phyloP scores from a whole-genome alignment of 345 rosid species.

The Eucalyptus erythrocorys region DNA sequence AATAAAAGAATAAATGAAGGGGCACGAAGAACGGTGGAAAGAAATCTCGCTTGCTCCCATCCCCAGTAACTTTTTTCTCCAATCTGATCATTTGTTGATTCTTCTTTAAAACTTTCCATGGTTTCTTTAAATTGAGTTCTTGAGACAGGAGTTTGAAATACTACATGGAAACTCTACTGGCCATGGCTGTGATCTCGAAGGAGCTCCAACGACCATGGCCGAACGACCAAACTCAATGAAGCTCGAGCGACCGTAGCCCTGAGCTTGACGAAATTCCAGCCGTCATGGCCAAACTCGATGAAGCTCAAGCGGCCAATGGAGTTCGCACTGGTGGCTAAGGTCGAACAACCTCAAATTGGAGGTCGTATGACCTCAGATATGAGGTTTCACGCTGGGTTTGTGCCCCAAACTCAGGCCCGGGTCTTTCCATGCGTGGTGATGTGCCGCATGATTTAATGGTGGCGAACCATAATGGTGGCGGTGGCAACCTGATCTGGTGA shows the following conservation, averaged over 20 bases:
- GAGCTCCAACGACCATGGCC: background rate
- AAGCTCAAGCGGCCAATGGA: background rate
- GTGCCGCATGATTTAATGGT: background rate
- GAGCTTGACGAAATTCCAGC: background rate
- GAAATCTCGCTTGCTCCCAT: slow-evolving; percentile 42
- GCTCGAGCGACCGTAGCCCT: background rate
- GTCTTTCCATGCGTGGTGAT: background rate
- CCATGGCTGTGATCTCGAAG: background rate
- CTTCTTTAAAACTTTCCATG: background rate
- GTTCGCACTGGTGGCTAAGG: background rate
- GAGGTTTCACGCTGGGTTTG: background rate
- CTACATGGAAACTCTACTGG: background rate
- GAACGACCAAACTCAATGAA: background rate
- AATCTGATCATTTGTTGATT: background rate
- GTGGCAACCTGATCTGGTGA: background rate
- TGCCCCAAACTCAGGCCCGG: background rate
- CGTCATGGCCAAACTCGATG: background rate
- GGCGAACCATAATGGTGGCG: background rate
- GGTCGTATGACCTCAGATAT: background rate
- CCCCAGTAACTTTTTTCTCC: slow-evolving; percentile 27
- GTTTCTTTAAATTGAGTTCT: background rate
- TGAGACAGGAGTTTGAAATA: background rate
- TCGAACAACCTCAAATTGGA: background rate
- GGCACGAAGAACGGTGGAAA: slow-evolving; percentile 4
- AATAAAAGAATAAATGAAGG: background rate